Conservation (phyloP, 2,329 filamentous ascomycete genomes). For the Claviceps pazoutovae region DNA sequence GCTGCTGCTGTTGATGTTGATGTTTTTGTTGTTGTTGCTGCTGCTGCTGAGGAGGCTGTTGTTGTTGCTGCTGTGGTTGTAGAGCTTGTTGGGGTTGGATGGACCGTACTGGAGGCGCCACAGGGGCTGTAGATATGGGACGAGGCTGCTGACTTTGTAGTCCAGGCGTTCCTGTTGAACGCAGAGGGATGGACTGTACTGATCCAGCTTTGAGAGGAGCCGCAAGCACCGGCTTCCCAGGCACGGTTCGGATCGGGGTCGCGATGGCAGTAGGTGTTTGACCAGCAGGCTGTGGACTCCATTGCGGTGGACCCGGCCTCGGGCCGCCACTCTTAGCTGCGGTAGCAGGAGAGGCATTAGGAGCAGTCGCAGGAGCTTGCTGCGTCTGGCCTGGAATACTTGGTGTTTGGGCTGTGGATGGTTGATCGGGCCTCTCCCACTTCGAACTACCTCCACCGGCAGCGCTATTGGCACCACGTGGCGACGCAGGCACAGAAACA, state of each 20-base stretch:
- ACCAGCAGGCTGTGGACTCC: background rate
- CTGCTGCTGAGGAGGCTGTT: no score
- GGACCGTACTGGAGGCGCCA: slow-evolving; percentile 20
- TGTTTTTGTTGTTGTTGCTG: slow-evolving; percentile 3
- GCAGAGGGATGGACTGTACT: slow-evolving; percentile 20
- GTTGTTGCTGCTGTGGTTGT: slow-evolving; percentile 11
- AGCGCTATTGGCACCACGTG: background rate
- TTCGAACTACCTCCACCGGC: slow-evolving; percentile 15
- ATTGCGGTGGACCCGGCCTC: slow-evolving; percentile 5
- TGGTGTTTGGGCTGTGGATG: slow-evolving; percentile 12
- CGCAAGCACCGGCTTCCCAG: slow-evolving; percentile 18
- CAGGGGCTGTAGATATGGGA: slow-evolving; percentile 19
- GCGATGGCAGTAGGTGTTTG: background rate
- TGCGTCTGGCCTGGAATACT: slow-evolving; percentile 9
- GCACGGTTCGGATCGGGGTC: slow-evolving; percentile 10
- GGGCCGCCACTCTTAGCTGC: background rate
- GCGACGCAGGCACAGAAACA: background rate
- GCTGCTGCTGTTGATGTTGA: slow-evolving; percentile 12
- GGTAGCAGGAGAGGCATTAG: background rate
- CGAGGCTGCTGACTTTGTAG: slow-evolving; percentile 17
- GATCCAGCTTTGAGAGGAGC: slow-evolving; percentile 22
- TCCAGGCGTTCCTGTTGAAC: slow-evolving; percentile 14
- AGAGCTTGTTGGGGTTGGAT: slow-evolving; percentile 16
- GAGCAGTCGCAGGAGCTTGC: background rate
- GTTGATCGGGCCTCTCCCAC: slow-evolving; percentile 29